A percentile compares a stretch with the other conserved stretches of the same genome.
These are phyloP conservation scores for Boletus reticuloceps DNA, from an alignment of 768 basidiomycete genomes.

Conservation along the genomic window DNA sequence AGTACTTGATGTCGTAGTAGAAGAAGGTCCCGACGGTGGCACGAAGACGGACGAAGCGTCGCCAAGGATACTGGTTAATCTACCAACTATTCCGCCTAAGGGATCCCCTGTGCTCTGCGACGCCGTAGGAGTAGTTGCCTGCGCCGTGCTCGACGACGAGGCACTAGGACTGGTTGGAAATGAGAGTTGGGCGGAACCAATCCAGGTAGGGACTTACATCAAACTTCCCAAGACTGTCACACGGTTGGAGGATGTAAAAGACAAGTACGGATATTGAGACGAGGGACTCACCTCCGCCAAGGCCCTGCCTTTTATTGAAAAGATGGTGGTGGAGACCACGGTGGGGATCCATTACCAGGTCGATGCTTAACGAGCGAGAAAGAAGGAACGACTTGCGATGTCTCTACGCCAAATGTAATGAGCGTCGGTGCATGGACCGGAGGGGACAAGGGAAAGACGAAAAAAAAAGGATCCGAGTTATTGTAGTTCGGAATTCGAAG, in stretches of 20 bases:
- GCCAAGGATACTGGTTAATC: constrained; percentile 15
- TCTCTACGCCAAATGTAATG: background rate
- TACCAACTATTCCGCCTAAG: constrained; percentile 9
- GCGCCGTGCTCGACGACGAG: background rate
- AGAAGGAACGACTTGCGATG: constrained; percentile 22
- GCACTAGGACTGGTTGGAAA: constrained; percentile 8
- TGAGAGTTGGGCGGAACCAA: background rate
- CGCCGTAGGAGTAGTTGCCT: background rate
- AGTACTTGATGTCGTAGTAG: constrained; percentile 13
- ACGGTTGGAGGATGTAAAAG: background rate
- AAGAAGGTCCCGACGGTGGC: constrained; percentile 18
- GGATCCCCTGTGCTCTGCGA: background rate
- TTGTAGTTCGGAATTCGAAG: background rate
- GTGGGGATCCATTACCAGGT: constrained; percentile 19
- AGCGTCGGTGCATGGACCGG: constrained; percentile 9
- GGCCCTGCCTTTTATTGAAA: constrained; percentile 26
- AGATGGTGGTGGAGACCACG: constrained; percentile 16
- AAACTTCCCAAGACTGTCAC: constrained; percentile 16
- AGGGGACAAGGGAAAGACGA: background rate
- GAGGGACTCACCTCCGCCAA: constrained; percentile 27
- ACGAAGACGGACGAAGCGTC: constrained; percentile 4
- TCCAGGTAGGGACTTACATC: constrained; percentile 17
- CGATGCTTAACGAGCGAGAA: constrained; percentile 15
- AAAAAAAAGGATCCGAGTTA: background rate
- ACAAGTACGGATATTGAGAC: background rate